Evolutionary conservation across 176 grass and related monocot genomes (phyloP), one percentile per base, ranked within the genome.

Genomic region (Tuctoria greenei): DNA sequence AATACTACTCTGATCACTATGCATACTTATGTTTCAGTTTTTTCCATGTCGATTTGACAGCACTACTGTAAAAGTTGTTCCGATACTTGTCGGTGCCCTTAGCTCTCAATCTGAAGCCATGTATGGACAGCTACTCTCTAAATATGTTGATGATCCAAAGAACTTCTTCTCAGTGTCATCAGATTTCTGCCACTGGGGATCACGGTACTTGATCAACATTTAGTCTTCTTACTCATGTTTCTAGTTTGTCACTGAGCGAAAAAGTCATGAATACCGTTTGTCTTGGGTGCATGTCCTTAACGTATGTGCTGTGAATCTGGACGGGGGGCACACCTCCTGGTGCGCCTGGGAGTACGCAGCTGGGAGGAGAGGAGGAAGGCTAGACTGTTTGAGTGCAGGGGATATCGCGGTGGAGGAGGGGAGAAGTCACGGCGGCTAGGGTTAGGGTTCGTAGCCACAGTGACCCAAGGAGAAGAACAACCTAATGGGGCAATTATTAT

Each of bases 101-200:
- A 95, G 74, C 70, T 90, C 89, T 54, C 84, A 90, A 55, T 88
- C 35, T 82, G 95, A 99, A 90, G 87, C 82, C 61, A 88, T 95
- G 79, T 99, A 88, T 77, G 95, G 95, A 38, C 63, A 76, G 42
- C 79, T 99, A 69, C 95, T 99, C 42, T 79, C 89, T 52, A 90
- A 92, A 69, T 95, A 99, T 76, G 75, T 99, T 16, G 91, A 99
- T 28, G 89, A 99, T 76, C 91, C 95, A 21, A 86, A 74, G 65
- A 99, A 99, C 56, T 99, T 99, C 52, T 98, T 98, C 79, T 95
- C 87, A 57, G 74, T 99, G 25, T 99, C 95, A 11, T 95, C 95
- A 23, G 95, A 99, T 45, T 99, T 99, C 46, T 99, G 95, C 72
- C 95, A 99, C 54, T 99, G 95, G 95, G 91, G 95, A 81, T 86